Evolutionary conservation across 2,329 filamentous ascomycete genomes (phyloP), one percentile per base, ranked within the genome.

Genomic region (Colletotrichum scovillei): DNA sequence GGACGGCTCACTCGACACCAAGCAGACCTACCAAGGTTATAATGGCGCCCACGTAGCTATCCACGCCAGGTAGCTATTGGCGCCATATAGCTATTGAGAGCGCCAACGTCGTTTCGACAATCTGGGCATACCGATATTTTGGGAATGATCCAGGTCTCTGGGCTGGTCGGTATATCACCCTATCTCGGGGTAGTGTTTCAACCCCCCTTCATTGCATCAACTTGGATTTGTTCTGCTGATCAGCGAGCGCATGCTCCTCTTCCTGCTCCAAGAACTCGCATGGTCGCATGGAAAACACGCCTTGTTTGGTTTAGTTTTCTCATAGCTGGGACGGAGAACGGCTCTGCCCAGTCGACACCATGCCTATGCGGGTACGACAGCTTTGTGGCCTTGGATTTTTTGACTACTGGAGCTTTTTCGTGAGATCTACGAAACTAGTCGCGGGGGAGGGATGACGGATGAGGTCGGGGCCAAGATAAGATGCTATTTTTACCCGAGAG

Each of bases 401-500:
- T 24, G n/a, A 46, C 35, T 19, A 63, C 16, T 26, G 26, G 46
- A 53, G 42, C 28, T 49, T 30, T 60, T 49, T 35, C 53, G 63
- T n/a, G 30, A 12, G 56, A 67, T 63, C 58, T 63, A 26, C 57
- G 30, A 53, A 62, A 30, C 46, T 35, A 42, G 30, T 42, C 30
- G 58, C 24, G 49, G 46, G 58, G 63, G 46, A 46, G 63, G 42
- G 42, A 26, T 46, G 56, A 30, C 30, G n/a, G 65, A 57, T 22
- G 56, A 32, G 42, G 65, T 60, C 46, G n/a, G n/a, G 38, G 56
- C 52, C 42, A 53, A 63, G 58, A 63, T 24, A 22, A 30, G 30
- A 56, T 73, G 57, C 71, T 66, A 73, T 73, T 73, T 73, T 73
- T 70, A 71, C 67, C 42, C 55, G n/a, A 46, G 32, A 49, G 66